Base-by-base conservation (phyloP, 2,329 filamentous ascomycete species). In the Epichloe gansuensis region DNA sequence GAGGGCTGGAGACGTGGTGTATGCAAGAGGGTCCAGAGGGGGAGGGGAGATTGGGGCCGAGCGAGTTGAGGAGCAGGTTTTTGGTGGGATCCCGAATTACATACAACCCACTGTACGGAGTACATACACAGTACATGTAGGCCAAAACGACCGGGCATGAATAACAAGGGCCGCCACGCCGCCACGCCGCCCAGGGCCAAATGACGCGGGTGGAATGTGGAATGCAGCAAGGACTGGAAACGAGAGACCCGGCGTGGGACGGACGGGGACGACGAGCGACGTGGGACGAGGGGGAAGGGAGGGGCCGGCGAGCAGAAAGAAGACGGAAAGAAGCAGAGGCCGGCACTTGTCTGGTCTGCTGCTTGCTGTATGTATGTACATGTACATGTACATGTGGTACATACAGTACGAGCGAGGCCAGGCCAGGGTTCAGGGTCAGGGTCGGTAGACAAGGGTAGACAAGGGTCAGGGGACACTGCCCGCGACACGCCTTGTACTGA, bases 161-260 rank as follows among this genome's bases (percentile, higher is more conserved):
- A 47, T 47, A 17, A 53, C 48, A n/a, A 51, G 37, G 28, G 42
- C 17, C 48, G 17, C 17, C 17, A 21, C 17, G 17, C 17, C 17
- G 17, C 17, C 17, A 21, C 17, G 17, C 17, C 17, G 43, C 23
- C 37, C 21, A 51, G 52, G 52, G 38, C 37, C 48, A 37, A 48
- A 51, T 48, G 52, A 54, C 49, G 52, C 46, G 44, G 44, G 45
- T 38, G 46, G 34, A 48, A 48, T 47, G 50, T 31, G 31, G 31
- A 31, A 31, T 31, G 31, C 8, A 31, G 31, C 50, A 47, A 47
- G 43, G 43, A 52, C 37, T 37, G 44, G 51, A 39, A 48, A 48
- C 44, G 38, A 52, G 45, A 37, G 50, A 25, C 5, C 6, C 34
- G 34, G 34, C 34, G 12, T n/a, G 39, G 39, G 39, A 42, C 15